These are phyloP conservation scores for Mrakia gelida DNA, from an alignment of 768 basidiomycete species.

Conservation along the genomic window DNA sequence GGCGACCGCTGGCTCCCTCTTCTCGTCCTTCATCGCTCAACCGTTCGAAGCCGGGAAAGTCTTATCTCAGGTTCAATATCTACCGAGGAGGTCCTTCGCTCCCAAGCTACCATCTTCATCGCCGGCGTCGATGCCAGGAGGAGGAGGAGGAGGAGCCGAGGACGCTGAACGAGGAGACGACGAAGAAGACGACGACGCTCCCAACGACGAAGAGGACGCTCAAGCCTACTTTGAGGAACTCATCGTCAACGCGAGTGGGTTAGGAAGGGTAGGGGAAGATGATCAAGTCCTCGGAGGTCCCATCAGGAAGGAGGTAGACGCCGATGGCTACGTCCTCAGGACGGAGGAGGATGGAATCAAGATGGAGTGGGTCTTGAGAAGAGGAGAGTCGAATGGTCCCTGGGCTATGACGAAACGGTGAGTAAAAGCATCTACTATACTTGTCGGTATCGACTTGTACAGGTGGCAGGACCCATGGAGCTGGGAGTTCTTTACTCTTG, in stretches of 20 bases:
- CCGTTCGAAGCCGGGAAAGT: conserved; percentile 30
- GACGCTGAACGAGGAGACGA: too few species aligned
- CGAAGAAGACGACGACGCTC: background rate
- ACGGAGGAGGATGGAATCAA: conserved; percentile 11
- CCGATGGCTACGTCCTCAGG: conserved; percentile 29
- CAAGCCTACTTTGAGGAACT: conserved; percentile 33
- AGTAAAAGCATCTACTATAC: background rate
- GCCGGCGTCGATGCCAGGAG: background rate
- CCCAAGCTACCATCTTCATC: background rate
- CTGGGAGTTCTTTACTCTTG: too few species aligned
- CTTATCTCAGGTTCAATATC: conserved; percentile 24
- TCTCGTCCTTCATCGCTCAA: conserved; percentile 22
- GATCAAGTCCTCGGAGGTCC: background rate
- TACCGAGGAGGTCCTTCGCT: background rate
- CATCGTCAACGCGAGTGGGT: conserved; percentile 1
- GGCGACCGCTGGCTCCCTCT: conserved; percentile 10
- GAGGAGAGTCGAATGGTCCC: conserved; percentile 23
- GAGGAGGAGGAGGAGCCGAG: background rate
- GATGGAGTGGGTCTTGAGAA: conserved; percentile 30
- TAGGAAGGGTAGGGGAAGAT: background rate
- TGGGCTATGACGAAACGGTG: conserved; percentile 31
- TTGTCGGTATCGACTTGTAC: too few species aligned
- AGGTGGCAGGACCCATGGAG: too few species aligned
- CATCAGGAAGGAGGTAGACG: conserved; percentile 14
- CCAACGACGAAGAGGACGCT: conserved; percentile 30